Evolutionary conservation across 768 basidiomycete species (phyloP).

Genomic region (Leccinum uliginosum): DNA sequence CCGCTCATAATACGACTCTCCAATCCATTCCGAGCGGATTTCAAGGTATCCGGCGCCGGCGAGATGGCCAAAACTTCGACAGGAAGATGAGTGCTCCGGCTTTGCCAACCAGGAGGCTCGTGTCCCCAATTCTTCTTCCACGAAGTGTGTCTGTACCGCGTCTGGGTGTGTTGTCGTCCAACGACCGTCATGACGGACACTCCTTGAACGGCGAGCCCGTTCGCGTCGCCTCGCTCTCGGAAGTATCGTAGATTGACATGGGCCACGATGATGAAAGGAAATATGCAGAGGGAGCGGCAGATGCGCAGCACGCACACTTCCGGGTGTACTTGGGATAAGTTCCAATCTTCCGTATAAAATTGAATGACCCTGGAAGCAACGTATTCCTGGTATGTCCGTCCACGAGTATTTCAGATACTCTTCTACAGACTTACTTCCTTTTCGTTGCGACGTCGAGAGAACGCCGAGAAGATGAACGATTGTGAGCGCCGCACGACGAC

Average conservation of each 20-base stretch:
- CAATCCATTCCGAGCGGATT: too few relatives aligned
- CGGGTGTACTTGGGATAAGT: slow-evolving; percentile 31
- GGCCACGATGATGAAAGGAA: slow-evolving; percentile 75
- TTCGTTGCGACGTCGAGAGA: too few relatives aligned
- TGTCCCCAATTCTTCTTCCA: slow-evolving; percentile 91
- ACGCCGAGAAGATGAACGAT: too few relatives aligned
- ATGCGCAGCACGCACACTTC: slow-evolving; percentile 45
- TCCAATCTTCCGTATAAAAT: too few relatives aligned
- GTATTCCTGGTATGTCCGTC: too few relatives aligned
- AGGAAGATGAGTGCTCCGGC: slow-evolving; percentile 57
- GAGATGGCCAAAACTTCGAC: slow-evolving; percentile 76
- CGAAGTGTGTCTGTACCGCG: slow-evolving; percentile 52
- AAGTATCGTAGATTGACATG: slow-evolving; percentile 71
- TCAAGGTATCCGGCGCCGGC: slow-evolving; percentile 39
- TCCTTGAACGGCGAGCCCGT: slow-evolving; percentile 61
- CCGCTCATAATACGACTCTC: too few relatives aligned
- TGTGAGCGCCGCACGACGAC: too few relatives aligned
- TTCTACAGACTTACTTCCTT: too few relatives aligned
- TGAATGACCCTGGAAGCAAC: too few relatives aligned
- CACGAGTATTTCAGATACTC: too few relatives aligned
- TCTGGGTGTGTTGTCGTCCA: slow-evolving; percentile 43
- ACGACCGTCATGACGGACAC: slow-evolving; percentile 40
- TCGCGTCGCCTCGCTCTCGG: slow-evolving; percentile 62
- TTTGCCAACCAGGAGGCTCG: slow-evolving; percentile 84
- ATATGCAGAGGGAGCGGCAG: slow-evolving; percentile 71